Evolutionary conservation across 768 basidiomycete genomes (phyloP).

Genomic region (Auricularia auricula-judae): DNA sequence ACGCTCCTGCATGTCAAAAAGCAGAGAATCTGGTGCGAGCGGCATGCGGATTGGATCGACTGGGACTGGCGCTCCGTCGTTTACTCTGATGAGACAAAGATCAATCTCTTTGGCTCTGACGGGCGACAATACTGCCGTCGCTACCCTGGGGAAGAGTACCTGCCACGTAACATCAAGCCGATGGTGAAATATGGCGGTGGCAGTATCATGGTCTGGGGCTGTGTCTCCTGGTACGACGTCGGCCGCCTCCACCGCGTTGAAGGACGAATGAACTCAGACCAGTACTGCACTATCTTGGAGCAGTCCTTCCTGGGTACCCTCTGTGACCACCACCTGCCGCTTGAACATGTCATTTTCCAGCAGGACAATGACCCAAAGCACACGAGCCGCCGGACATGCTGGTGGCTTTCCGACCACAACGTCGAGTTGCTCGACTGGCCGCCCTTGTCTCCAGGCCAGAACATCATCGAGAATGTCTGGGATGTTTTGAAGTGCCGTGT

Average conservation of each 20-base stretch:
- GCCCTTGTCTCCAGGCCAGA: constrained; percentile 23
- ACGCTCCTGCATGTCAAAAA: constrained; percentile 9
- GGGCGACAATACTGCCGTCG: constrained; percentile 21
- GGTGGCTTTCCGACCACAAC: constrained; percentile 21
- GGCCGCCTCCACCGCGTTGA: constrained; percentile 20
- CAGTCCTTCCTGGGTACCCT: constrained; percentile 19
- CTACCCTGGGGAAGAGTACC: constrained; percentile 16
- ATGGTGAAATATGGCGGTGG: constrained; percentile 27
- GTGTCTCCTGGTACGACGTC: constrained; percentile 17
- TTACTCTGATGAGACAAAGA: constrained; percentile 25
- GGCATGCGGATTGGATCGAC: constrained; percentile 15
- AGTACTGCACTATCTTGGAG: constrained; percentile 20
- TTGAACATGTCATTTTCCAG: constrained; percentile 16
- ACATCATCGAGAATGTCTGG: constrained; percentile 25
- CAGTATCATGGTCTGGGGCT: constrained; percentile 26
- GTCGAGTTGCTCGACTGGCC: constrained; percentile 22
- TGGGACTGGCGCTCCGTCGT: constrained; percentile 19
- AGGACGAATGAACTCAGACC: constrained; percentile 18
- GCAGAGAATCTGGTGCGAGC: constrained; percentile 13
- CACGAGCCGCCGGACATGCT: constrained; percentile 14
- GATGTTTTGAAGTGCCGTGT: constrained; percentile 14
- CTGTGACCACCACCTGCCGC: constrained; percentile 12
- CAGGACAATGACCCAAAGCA: constrained; percentile 31
- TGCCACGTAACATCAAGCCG: constrained; percentile 15
- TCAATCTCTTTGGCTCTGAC: constrained; percentile 22